Base-by-base conservation (phyloP, 2,329 filamentous ascomycete genomes). In the Botrytis aclada region DNA sequence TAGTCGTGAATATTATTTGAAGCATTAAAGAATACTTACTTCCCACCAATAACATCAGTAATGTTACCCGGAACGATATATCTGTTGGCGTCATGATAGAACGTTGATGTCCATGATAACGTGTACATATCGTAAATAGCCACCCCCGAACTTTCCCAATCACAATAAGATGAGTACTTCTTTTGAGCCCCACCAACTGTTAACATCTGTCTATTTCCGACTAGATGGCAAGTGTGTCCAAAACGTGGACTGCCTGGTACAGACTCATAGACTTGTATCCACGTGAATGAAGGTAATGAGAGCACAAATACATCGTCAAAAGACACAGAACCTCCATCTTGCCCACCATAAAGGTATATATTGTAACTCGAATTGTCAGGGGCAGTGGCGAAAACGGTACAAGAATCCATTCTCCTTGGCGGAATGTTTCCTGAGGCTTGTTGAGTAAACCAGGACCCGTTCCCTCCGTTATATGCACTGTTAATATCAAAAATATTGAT, bases 321-420 rank as follows among this genome's bases (percentile, higher is more conserved):
- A 29, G 75, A 75, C 34, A 76, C 74, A 16, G 78, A 73, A 18
- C 80, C 76, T 22, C 78, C 82, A 72, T 84, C 80, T 43, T 80
- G 80, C 12, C 86, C 86, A 29, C 86, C 86, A 72, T 86, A 87
- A 66, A 87, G 80, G 69, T 85, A 72, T 45, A 87, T 84, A 70
- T 86, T 86, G 69, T 85, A 82, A 71, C 82, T 84, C 2, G 83
- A 84, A 63, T 83, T 82, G 72, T 86, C 85, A 4, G 81, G 80
- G 1, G 84, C 82, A 41, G 83, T 81, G 22, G 79, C 82, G 0
- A 82, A 71, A 0, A 83, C 80, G 6, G 83, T 74, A 75, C 85
- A 86, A 73, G 83, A 84, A 71, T 86, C 84, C 22, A 84, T 81
- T 25, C 85, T 82, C 22, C 81, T 77, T 37, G 74, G 69, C 1